Evolutionary conservation across 2,329 filamentous ascomycete genomes (phyloP).

Genomic region (Fusarium papillatum): DNA sequence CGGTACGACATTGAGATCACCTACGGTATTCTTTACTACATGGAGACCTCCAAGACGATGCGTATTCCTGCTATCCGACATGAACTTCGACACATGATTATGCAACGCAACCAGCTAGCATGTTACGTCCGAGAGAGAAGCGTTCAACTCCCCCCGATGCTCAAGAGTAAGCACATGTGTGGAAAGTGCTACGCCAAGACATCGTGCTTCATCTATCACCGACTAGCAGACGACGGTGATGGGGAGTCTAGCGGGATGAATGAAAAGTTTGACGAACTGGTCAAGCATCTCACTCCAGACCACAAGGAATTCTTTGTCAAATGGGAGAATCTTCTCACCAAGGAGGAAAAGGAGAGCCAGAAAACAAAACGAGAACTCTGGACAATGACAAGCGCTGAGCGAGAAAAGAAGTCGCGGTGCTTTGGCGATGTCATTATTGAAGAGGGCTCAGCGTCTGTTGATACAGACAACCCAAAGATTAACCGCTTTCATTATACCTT

Average conservation of each 20-base stretch:
- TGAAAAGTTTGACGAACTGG: constrained; percentile 84
- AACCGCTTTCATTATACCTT: constrained; percentile 93
- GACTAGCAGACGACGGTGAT: constrained; percentile 86
- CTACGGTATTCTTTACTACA: constrained; percentile 94
- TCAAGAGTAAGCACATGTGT: constrained; percentile 86
- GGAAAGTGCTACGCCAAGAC: constrained; percentile 91
- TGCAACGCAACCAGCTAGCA: constrained; percentile 92
- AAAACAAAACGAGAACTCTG: constrained; percentile 92
- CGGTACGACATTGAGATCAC: constrained; percentile 94
- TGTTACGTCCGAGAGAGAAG: constrained; percentile 87
- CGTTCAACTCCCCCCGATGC: constrained; percentile 85
- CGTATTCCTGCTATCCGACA: constrained; percentile 88
- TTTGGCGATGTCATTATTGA: constrained; percentile 91
- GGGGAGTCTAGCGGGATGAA: constrained; percentile 86
- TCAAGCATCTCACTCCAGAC: constrained; percentile 79
- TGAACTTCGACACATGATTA: constrained; percentile 96
- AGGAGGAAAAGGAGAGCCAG: constrained; percentile 92
- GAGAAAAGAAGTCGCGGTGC: constrained; percentile 90
- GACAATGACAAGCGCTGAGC: constrained; percentile 93
- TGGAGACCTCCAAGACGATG: constrained; percentile 89
- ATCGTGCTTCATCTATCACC: constrained; percentile 94
- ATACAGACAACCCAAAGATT: constrained; percentile 82
- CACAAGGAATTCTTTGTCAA: constrained; percentile 92
- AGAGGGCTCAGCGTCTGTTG: constrained; percentile 79
- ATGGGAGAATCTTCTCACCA: constrained; percentile 94